A percentile compares a stretch with the other conserved stretches of the same genome.
These are phyloP conservation scores for Lentinula edodes DNA, from an alignment of 768 basidiomycete genomes.

Conservation along the genomic window DNA sequence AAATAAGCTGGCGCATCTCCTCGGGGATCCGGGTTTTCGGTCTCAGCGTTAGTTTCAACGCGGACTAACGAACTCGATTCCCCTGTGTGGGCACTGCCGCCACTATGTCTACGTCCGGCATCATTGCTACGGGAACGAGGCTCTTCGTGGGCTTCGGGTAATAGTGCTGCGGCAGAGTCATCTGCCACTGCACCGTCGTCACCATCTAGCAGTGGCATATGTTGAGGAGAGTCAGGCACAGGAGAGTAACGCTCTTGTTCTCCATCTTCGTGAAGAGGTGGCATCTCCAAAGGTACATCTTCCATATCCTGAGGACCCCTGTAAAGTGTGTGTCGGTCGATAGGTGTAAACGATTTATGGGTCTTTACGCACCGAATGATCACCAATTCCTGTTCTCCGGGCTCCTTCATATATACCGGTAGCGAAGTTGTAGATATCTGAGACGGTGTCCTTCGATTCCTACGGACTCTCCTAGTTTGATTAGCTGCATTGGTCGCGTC, in stretches of 20 bases:
- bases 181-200: conserved; percentile 10
- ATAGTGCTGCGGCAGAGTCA: neutral
- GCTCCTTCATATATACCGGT: conserved; percentile 79
- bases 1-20: conserved; percentile 69
- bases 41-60: conserved; percentile 16
- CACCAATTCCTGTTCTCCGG: conserved; percentile 78
- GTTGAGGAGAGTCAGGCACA: conserved; percentile 33
- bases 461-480: conserved; percentile 34
- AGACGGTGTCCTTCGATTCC: conserved; percentile 61
- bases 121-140: neutral
- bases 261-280: conserved; percentile 33
- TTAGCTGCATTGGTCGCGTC: conserved; percentile 18
- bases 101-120: conserved; percentile 14
- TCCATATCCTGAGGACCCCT: conserved; percentile 53
- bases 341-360: neutral
- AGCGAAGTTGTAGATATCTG: conserved; percentile 76
- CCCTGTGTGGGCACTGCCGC: conserved; percentile 24
- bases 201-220: conserved; percentile 36
- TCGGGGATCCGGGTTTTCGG: conserved; percentile 31
- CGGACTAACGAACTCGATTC: conserved; percentile 24
- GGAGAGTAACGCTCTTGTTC: conserved; percentile 28
- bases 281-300: conserved; percentile 40
- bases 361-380: conserved; percentile 40
- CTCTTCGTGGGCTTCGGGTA: conserved; percentile 11
- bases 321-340: neutral